Evolutionary conservation across 2,329 filamentous ascomycete genomes (phyloP).

Genomic region (Cladosporium oxysporum): DNA sequence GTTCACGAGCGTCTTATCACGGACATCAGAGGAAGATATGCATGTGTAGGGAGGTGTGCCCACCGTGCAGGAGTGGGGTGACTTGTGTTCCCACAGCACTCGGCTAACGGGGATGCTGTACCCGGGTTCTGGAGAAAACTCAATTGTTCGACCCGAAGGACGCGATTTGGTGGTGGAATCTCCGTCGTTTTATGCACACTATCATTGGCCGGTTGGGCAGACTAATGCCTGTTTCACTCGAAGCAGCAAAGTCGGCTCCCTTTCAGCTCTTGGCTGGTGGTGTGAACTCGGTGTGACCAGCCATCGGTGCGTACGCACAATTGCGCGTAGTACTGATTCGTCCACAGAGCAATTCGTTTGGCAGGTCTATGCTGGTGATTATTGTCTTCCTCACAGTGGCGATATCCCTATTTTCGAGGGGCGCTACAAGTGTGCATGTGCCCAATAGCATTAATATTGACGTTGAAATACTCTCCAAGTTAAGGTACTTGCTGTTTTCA

Average conservation of each 20-base stretch:
- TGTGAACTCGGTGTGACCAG: background rate
- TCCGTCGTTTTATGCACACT: background rate
- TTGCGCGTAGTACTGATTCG: background rate
- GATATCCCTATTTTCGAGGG: background rate
- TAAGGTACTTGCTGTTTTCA: background rate
- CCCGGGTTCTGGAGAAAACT: slow-evolving; percentile 5
- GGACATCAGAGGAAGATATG: background rate
- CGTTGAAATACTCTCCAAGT: no score
- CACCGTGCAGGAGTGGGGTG: background rate
- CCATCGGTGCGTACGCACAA: background rate
- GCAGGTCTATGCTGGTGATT: background rate
- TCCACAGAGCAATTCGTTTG: background rate
- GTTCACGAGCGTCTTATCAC: background rate
- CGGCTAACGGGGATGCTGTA: background rate
- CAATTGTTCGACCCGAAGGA: background rate
- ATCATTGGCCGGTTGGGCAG: background rate
- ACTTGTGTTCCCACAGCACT: slow-evolving; percentile 1
- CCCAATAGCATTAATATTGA: background rate
- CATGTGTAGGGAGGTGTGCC: background rate
- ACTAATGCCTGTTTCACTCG: background rate
- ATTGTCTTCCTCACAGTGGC: background rate
- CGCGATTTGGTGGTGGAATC: background rate
- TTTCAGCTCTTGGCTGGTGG: background rate
- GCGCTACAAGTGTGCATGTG: background rate
- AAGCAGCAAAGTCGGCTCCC: background rate